phyloP scores from a whole-genome alignment of 1,284 basidiomycete genomes.

The Agroathelia rolfsii region DNA sequence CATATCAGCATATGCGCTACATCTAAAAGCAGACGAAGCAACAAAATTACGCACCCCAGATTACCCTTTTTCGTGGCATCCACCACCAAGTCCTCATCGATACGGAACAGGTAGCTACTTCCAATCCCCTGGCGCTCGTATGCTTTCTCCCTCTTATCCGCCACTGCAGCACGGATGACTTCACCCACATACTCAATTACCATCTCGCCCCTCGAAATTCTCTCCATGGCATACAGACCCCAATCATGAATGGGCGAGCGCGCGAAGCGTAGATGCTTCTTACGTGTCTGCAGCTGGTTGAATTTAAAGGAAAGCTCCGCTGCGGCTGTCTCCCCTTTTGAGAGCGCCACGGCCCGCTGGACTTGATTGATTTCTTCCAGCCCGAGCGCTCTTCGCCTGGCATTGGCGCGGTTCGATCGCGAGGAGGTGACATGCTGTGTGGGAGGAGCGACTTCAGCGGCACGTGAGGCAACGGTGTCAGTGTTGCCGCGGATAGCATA shows the following conservation, averaged over 20 bases:
- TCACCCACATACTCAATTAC: slow-evolving; percentile 99
- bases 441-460: slow-evolving; percentile 35
- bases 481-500: slow-evolving; percentile 51
- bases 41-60: slow-evolving; percentile 63
- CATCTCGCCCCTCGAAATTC: slow-evolving; percentile 93
- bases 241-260: slow-evolving; percentile 97
- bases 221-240: slow-evolving; percentile 94
- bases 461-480: slow-evolving; percentile 22
- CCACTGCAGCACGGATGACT: slow-evolving; percentile 89
- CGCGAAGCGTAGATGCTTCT: slow-evolving; percentile 96
- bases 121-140: slow-evolving; percentile 96
- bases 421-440: slow-evolving; percentile 66
- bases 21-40: slow-evolving; percentile 7
- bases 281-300: slow-evolving; percentile 95
- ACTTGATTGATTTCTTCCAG: slow-evolving; percentile 90
- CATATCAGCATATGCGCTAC: slow-evolving; percentile 11
- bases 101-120: slow-evolving; percentile 88
- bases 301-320: slow-evolving; percentile 79
- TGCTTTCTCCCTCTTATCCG: slow-evolving; percentile 93
- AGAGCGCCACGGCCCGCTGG: slow-evolving; percentile 63
- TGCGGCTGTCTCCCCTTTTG: slow-evolving; percentile 61
- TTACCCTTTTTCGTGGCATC: slow-evolving; percentile 99
- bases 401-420: slow-evolving; percentile 87
- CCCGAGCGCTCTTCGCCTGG: slow-evolving; percentile 87
- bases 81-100: slow-evolving; percentile 88